Conservation (phyloP, 2,329 filamentous ascomycete genomes). For the Tolypocladium tropicale region DNA sequence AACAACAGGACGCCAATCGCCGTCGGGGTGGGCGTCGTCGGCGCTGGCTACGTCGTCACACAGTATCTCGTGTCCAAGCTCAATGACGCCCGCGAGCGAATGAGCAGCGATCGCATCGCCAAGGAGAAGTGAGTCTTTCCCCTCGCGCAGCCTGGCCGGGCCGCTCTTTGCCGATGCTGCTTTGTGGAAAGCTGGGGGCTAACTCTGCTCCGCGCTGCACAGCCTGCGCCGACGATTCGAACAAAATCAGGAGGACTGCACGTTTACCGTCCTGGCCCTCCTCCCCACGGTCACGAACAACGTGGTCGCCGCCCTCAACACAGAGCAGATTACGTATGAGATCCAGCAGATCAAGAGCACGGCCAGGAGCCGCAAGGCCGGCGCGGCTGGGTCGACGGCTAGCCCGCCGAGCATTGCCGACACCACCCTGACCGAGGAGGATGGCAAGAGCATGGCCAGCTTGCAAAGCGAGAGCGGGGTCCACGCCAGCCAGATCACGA, state of each 20-base stretch:
- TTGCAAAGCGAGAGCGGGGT: constrained; percentile 73
- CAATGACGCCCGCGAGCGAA: constrained; percentile 85
- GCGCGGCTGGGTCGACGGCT: constrained; percentile 37
- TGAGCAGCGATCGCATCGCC: constrained; percentile 90
- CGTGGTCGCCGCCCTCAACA: constrained; percentile 77
- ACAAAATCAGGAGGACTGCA: constrained; percentile 98
- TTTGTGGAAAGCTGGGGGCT: not conserved
- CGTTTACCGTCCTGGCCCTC: constrained; percentile 92
- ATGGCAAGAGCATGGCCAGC: constrained; percentile 66
- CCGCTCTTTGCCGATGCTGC: not conserved
- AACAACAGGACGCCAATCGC: constrained; percentile 86
- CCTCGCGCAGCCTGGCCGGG: not conserved
- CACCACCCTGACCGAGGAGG: constrained; percentile 74
- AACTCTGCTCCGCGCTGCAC: not conserved
- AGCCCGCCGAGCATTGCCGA: constrained; percentile 50
- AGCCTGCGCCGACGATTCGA: constrained; percentile 93
- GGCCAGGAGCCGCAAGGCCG: constrained; percentile 50
- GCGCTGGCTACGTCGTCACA: constrained; percentile 81
- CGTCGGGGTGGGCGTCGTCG: constrained; percentile 77
- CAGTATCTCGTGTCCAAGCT: constrained; percentile 91
- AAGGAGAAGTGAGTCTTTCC: constrained; percentile 75
- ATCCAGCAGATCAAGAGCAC: constrained; percentile 79
- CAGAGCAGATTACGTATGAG: constrained; percentile 86
- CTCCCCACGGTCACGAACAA: constrained; percentile 86
- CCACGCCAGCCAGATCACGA: constrained; percentile 66